Conservation (phyloP, 768 basidiomycete genomes). For the Pulveroboletus sp. region DNA sequence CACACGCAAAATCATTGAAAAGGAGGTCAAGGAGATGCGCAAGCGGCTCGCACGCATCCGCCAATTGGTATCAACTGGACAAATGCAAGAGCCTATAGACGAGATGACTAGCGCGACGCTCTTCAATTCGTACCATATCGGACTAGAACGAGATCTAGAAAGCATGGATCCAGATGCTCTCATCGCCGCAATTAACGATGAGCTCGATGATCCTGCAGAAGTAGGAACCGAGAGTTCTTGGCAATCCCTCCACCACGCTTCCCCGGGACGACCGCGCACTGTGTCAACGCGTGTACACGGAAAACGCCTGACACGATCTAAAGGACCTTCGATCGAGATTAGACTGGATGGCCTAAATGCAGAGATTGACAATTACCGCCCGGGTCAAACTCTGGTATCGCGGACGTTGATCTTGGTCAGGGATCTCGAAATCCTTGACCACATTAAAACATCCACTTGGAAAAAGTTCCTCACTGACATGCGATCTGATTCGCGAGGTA, state of each 20-base stretch:
- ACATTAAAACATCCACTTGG: slow-evolving; percentile 99
- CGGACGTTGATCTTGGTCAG: slow-evolving; percentile 64
- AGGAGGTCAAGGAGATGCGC: slow-evolving; percentile 85
- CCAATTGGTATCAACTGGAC: slow-evolving; percentile 89
- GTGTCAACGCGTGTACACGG: slow-evolving; percentile 43
- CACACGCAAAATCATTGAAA: slow-evolving; percentile 85
- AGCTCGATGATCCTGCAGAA: slow-evolving; percentile 75
- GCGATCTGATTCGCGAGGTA: slow-evolving; percentile 80
- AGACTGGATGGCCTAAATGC: slow-evolving; percentile 60
- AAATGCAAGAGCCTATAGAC: slow-evolving; percentile 72
- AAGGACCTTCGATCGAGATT: slow-evolving; percentile 81
- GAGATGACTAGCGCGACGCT: slow-evolving; percentile 73
- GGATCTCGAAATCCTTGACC: slow-evolving; percentile 89
- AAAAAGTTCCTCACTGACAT: slow-evolving; percentile 91
- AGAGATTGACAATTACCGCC: slow-evolving; percentile 64
- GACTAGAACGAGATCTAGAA: slow-evolving; percentile 76
- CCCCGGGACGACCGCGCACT: slow-evolving; percentile 40
- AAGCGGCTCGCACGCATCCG: slow-evolving; percentile 83
- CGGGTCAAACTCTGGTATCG: slow-evolving; percentile 56
- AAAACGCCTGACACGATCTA: slow-evolving; percentile 69
- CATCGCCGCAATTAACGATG: slow-evolving; percentile 90
- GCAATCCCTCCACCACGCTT: slow-evolving; percentile 73
- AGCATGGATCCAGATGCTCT: slow-evolving; percentile 72
- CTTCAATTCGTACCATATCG: slow-evolving; percentile 94
- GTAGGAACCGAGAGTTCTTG: slow-evolving; percentile 82